These are phyloP conservation scores for Puccinia coronata DNA, from an alignment of 1,284 basidiomycete species.

Conservation along the genomic window DNA sequence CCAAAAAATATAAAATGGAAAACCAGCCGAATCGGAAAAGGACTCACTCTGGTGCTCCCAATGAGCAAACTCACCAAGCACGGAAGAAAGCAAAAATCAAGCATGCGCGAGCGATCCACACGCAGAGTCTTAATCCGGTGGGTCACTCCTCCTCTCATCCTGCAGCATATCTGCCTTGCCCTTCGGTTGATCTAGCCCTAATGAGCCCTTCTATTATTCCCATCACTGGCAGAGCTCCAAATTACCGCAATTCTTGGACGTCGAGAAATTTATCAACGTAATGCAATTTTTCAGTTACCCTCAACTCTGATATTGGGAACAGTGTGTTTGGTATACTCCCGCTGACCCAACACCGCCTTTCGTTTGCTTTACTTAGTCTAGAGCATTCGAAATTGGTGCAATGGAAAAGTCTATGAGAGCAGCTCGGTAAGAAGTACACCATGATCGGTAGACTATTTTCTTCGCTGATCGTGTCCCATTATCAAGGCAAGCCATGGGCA, in stretches of 20 bases:
- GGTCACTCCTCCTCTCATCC: not conserved
- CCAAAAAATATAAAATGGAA: not conserved
- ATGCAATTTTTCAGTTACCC: constrained; percentile 50
- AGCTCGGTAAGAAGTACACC: constrained; percentile 64
- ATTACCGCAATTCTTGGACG: constrained; percentile 74
- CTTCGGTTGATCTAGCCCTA: not conserved
- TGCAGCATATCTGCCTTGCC: not conserved
- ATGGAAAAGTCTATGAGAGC: constrained; percentile 81
- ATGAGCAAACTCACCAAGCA: constrained; percentile 12
- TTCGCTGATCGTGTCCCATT: not conserved
- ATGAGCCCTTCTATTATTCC: not conserved
- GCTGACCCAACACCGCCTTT: not conserved
- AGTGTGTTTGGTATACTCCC: not conserved
- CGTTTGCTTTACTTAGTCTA: constrained; percentile 63
- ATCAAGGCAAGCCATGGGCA: constrained; percentile 65
- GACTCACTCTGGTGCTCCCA: not conserved
- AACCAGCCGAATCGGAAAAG: constrained; percentile 4
- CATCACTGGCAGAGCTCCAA: constrained; percentile 11
- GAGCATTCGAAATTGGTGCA: constrained; percentile 80
- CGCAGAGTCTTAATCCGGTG: constrained; percentile 7
- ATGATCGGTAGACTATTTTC: not conserved
- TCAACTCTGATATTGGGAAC: not conserved
- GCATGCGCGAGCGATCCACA: constrained; percentile 32
- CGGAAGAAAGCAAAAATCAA: constrained; percentile 33
- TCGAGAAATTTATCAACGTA: constrained; percentile 83